Percentiles rank a stretch among this genome's conserved stretches.
phyloP scores from a whole-genome alignment of 2,329 filamentous ascomycete genomes.

The Colletotrichum karsti region DNA sequence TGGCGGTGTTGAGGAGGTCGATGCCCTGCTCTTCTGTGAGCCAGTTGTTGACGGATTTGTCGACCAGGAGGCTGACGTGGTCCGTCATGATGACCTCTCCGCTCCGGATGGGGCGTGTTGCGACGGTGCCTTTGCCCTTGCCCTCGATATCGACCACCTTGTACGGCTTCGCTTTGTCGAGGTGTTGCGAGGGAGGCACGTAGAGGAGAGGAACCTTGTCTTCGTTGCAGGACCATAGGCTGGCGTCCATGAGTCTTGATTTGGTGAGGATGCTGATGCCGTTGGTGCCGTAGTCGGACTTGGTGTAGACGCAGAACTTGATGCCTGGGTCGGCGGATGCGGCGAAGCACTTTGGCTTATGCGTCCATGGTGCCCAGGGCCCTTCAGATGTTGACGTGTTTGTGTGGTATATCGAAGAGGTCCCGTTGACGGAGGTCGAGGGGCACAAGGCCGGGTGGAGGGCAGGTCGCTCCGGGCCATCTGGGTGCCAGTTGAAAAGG shows the following conservation, averaged over 20 bases:
- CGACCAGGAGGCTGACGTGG: conserved; percentile 40
- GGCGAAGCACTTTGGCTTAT: conserved; percentile 33
- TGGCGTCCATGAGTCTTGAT: conserved; percentile 41
- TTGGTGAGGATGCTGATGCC: conserved; percentile 45
- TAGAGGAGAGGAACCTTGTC: background rate
- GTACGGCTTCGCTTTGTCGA: conserved; percentile 31
- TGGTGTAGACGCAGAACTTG: conserved; percentile 39
- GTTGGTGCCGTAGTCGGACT: conserved; percentile 34
- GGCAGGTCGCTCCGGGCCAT: background rate
- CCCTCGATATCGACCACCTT: conserved; percentile 37
- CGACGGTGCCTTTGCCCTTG: conserved; percentile 44
- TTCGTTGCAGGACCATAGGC: conserved; percentile 38
- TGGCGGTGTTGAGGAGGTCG: conserved; percentile 37
- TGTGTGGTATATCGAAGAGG: background rate
- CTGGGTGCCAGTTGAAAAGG: background rate
- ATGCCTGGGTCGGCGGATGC: conserved; percentile 8
- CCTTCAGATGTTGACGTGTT: background rate
- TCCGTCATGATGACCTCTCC: conserved; percentile 47
- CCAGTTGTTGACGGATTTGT: conserved; percentile 41
- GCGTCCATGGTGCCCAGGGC: conserved; percentile 36
- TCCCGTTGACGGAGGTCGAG: background rate
- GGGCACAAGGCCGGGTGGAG: background rate
- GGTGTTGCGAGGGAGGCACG: conserved; percentile 4
- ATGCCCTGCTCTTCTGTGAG: conserved; percentile 36
- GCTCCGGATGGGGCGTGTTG: conserved; percentile 39